Conservation (phyloP, 139 green algal genomes). For the Picochlorum sp. region DNA sequence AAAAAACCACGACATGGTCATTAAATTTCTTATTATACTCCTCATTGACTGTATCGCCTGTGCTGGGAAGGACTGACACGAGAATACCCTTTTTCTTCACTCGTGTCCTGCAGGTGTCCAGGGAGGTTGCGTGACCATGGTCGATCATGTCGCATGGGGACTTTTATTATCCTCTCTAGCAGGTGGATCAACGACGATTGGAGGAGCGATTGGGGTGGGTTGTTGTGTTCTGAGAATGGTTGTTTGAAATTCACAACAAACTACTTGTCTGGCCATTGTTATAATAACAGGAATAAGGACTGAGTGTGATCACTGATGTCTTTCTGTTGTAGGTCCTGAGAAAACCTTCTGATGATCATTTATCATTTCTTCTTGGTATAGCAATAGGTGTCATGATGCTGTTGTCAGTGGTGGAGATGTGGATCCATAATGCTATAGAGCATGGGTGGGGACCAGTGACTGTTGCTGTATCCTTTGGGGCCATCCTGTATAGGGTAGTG, state of each 20-base stretch:
- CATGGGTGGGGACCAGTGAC: conserved; percentile 36
- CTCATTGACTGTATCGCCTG: no score
- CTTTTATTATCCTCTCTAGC: conserved; percentile 41
- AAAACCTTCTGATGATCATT: conserved; percentile 42
- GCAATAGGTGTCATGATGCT: conserved; percentile 70
- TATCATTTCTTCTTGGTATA: conserved; percentile 68
- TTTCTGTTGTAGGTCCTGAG: conserved; percentile 32
- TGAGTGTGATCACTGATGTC: background rate
- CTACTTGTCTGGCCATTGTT: no score
- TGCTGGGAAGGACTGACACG: no score
- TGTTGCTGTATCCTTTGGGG: conserved; percentile 26
- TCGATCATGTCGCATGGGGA: conserved; percentile 22
- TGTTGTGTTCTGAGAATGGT: background rate
- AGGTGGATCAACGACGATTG: conserved; percentile 55
- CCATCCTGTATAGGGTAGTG: conserved; percentile 39
- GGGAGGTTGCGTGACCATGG: background rate
- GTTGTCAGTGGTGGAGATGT: conserved; percentile 71
- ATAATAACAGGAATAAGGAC: background rate
- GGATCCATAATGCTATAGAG: conserved; percentile 53
- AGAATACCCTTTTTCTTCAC: no score
- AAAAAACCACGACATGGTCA: no score
- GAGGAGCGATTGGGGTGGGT: conserved; percentile 50
- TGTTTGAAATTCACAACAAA: no score
- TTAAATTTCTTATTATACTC: no score
- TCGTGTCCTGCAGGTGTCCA: no score